phyloP scores from a whole-genome alignment of 73 alveolate genomes.

The Paramecium primaurelia region DNA sequence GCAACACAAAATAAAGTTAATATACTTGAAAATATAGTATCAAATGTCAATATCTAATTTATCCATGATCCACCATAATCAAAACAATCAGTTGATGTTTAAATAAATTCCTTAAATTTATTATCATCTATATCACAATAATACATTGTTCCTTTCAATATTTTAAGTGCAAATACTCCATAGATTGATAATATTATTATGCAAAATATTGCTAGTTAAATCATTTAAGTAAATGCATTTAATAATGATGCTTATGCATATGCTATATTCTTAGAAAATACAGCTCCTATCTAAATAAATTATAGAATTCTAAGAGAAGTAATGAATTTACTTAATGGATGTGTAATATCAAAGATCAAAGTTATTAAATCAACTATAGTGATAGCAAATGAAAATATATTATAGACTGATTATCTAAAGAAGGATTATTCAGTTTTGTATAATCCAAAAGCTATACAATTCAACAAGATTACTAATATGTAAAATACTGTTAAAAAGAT shows the following conservation, averaged over 20 bases:
- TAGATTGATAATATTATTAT: not conserved
- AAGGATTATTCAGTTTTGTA: slow-evolving; percentile 22
- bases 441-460: slow-evolving; percentile 43
- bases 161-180: not conserved
- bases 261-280: not conserved
- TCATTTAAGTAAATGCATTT: slow-evolving; percentile 12
- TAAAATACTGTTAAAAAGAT: slow-evolving; percentile 38
- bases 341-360: not conserved
- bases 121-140: not conserved
- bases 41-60: not conserved
- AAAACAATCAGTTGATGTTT: not conserved
- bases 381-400: slow-evolving; percentile 19
- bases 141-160: slow-evolving; percentile 7
- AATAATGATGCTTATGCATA: not conserved
- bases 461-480: not conserved
- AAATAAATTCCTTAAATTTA: not conserved
- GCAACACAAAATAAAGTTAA: slow-evolving; percentile 25
- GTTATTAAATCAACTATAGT: slow-evolving; percentile 12
- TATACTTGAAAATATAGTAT: slow-evolving; percentile 5
- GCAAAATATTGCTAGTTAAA: not conserved
- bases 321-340: not conserved
- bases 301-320: slow-evolving; percentile 13
- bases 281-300: slow-evolving; percentile 35
- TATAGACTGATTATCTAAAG: slow-evolving; percentile 41
- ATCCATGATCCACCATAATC: slow-evolving; percentile 60